Conservation (phyloP, 2,329 filamentous ascomycete genomes). For the Arthrobotrys pseudoclavata region DNA sequence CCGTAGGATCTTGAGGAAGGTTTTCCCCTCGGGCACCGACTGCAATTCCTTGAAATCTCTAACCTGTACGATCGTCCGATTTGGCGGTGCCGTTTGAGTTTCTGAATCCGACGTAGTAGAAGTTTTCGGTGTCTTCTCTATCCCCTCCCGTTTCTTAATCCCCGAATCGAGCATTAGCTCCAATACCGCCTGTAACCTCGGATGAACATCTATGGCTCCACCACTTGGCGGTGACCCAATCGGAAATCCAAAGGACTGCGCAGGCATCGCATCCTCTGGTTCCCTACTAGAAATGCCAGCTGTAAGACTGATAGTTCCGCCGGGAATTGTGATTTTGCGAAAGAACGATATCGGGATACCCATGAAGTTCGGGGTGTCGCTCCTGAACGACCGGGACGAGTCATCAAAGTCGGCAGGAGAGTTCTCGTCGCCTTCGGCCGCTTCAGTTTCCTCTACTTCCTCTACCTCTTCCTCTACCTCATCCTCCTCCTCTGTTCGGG, state of each 20-base stretch:
- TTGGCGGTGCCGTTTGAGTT: conserved; percentile 57
- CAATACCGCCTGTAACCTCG: conserved; percentile 64
- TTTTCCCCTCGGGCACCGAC: conserved; percentile 76
- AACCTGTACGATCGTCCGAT: conserved; percentile 76
- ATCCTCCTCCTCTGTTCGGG: conserved; percentile 65
- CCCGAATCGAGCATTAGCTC: conserved; percentile 72
- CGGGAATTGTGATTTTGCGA: conserved; percentile 19
- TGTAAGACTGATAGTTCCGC: conserved; percentile 6
- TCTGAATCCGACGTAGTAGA: conserved; percentile 63
- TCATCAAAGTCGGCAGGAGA: conserved; percentile 60
- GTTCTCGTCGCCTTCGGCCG: conserved; percentile 40
- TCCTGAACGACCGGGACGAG: conserved; percentile 61
- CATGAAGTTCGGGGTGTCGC: conserved; percentile 50
- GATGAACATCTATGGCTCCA: conserved; percentile 24
- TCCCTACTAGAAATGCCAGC: background rate
- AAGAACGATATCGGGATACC: conserved; percentile 22
- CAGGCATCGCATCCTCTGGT: background rate
- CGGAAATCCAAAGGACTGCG: background rate
- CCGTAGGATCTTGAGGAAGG: conserved; percentile 78
- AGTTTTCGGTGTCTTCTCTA: conserved; percentile 23
- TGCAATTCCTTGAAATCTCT: conserved; percentile 85
- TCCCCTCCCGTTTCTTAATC: conserved; percentile 44
- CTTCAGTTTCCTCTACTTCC: conserved; percentile 64
- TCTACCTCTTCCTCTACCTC: conserved; percentile 68
- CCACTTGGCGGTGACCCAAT: background rate